Evolutionary conservation across 2,329 filamentous ascomycete genomes (phyloP), one percentile per base, ranked within the genome.

Genomic region (Parastagonospora nodorum): DNA sequence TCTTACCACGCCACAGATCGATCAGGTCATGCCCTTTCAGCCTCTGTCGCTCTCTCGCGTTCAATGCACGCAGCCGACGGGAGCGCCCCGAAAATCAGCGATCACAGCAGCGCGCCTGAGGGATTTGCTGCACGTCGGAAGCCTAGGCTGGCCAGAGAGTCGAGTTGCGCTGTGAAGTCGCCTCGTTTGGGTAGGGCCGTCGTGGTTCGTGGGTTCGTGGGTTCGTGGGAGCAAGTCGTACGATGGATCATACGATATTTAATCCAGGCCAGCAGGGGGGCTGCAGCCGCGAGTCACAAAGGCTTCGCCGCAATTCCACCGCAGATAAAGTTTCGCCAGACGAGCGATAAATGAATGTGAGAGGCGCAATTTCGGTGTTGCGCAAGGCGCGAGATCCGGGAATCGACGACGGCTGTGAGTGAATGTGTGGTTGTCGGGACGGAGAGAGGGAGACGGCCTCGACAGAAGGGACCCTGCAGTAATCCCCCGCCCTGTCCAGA

Each of bases 11-110:
- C 44, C 33, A 32, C 15, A 27, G 32, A 10, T 44, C 44, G 46
- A 49, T 56, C 52, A 60, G 53, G 57, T 52, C 55, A 48, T 53
- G 45, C 50, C 44, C 45, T 24, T 30, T 36, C 45, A 42, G 36
- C 32, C 41, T 29, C 33, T 31, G 19, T 10, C 16, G 31, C 32
- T 37, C 19, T 44, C 32, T 11, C 27, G 31, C 42, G 29, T 8
- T 14, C 42, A 12, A 12, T 15, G 24, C 9, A 11, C 27, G 27
- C 24, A 28, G n/a, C 16, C 12, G 8, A 19, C 11, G 29, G 40
- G 40, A 9, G 8, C 39, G 42, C 19, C 12, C 24, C 42, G 24
- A 24, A 33, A 32, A 45, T 14, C 29, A 29, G 10, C 16, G 42
- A 10, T 14, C 39, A 24, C 39, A 42, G 29, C 27, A 30, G 24